Conservation (phyloP, 768 basidiomycete species). For the Exidia glandulosa region DNA sequence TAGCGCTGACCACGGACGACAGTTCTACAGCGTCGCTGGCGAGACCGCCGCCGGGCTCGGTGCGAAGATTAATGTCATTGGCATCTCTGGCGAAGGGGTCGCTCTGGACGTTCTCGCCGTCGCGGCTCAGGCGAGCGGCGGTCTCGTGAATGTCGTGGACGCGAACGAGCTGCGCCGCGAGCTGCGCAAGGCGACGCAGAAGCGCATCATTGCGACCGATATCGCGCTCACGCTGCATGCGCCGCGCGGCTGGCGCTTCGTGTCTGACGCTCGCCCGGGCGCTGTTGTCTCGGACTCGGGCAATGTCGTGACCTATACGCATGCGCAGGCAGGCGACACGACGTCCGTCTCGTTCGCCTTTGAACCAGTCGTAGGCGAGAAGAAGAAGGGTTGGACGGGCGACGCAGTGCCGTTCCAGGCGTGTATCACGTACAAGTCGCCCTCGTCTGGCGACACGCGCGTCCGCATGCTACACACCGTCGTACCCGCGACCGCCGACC, state of each 20-base stretch:
- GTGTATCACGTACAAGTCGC: background rate
- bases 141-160: background rate
- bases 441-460: background rate
- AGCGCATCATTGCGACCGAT: background rate
- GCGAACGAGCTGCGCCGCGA: slow-evolving; percentile 1
- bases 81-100: slow-evolving; percentile 1
- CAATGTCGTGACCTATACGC: background rate
- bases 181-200: background rate
- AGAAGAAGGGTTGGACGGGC: background rate
- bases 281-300: background rate
- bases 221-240: background rate
- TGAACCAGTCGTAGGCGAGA: background rate
- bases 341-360: background rate
- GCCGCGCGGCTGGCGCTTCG: slow-evolving; percentile 13
- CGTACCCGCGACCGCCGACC: background rate
- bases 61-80: slow-evolving; percentile 2
- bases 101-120: background rate
- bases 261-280: background rate
- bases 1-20: background rate
- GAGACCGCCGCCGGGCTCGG: background rate
- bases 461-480: background rate
- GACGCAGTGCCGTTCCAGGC: background rate
- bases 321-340: background rate
- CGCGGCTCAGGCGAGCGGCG: background rate
- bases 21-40: background rate